These are phyloP conservation scores for Talaromyces sp. DNA, from an alignment of 2,329 filamentous ascomycete genomes.

Conservation along the genomic window DNA sequence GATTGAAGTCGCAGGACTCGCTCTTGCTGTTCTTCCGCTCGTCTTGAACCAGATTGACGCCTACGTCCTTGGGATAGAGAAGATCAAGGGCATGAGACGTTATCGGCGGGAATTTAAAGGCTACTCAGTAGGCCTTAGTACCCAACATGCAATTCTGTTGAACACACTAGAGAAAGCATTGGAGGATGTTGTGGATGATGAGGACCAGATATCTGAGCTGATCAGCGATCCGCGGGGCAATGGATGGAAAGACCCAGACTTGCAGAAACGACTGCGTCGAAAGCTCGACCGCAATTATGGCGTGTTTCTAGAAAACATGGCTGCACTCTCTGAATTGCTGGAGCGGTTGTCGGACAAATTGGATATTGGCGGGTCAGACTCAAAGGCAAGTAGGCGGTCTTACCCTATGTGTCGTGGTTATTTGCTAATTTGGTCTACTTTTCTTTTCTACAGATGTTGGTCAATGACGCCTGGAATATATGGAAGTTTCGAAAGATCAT, in stretches of 20 bases:
- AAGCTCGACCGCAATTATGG: constrained; percentile 11
- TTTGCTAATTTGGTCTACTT: no score
- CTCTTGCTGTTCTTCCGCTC: constrained; percentile 25
- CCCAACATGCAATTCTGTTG: constrained; percentile 12
- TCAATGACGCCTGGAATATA: background rate
- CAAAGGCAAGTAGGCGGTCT: background rate
- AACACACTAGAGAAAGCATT: constrained; percentile 11
- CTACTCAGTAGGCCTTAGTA: constrained; percentile 5
- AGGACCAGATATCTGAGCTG: constrained; percentile 9
- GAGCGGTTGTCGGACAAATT: background rate
- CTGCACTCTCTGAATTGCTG: background rate
- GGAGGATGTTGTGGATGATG: constrained; percentile 9
- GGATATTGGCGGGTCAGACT: background rate
- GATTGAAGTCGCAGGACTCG: constrained; percentile 20
- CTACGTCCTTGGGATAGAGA: constrained; percentile 23
- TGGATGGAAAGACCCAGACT: constrained; percentile 1
- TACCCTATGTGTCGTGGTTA: background rate
- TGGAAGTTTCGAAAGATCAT: background rate
- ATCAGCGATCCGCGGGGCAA: constrained; percentile 3
- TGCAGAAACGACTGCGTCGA: constrained; percentile 1
- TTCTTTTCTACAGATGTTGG: background rate
- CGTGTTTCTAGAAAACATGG: background rate
- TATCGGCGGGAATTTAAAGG: constrained; percentile 16
- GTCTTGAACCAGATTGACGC: constrained; percentile 27
- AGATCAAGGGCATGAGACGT: constrained; percentile 13